These are phyloP conservation scores for Penicillium sp. DNA, from an alignment of 2,329 filamentous ascomycete genomes.

Conservation along the genomic window DNA sequence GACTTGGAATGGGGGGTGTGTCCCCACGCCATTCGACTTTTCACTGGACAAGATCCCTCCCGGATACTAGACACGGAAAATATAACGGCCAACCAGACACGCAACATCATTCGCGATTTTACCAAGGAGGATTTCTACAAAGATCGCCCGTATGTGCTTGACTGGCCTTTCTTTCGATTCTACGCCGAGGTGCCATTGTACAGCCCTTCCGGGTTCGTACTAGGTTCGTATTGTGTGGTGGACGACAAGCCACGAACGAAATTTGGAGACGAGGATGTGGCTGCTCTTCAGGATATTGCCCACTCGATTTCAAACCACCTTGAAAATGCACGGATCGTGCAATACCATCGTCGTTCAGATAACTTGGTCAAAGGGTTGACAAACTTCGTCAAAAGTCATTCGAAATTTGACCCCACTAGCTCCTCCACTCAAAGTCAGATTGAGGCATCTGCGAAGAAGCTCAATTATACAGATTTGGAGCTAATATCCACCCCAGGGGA, in stretches of 20 bases:
- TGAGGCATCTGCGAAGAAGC: neutral
- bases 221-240: constrained; percentile 60
- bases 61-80: constrained; percentile 22
- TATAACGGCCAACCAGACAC: constrained; percentile 30
- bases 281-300: constrained; percentile 58
- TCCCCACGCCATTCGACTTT: constrained; percentile 25
- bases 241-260: constrained; percentile 54
- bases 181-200: constrained; percentile 62
- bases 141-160: constrained; percentile 35
- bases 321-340: constrained; percentile 55
- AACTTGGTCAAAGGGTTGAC: constrained; percentile 58
- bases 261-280: constrained; percentile 36
- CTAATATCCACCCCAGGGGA: neutral
- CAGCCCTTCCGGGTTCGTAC: constrained; percentile 54
- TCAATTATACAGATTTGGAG: neutral
- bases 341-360: constrained; percentile 57
- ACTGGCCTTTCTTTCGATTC: constrained; percentile 44
- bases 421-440: constrained; percentile 15
- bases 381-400: constrained; percentile 49
- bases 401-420: constrained; percentile 26
- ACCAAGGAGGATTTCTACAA: constrained; percentile 37
- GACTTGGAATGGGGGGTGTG: constrained; percentile 26
- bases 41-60: constrained; percentile 24
- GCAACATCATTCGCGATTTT: constrained; percentile 43
- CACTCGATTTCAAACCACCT: constrained; percentile 59